These are phyloP conservation scores for Dioscorea zingiberensis DNA, from an alignment of 106 monocot genomes.

Conservation along the genomic window DNA sequence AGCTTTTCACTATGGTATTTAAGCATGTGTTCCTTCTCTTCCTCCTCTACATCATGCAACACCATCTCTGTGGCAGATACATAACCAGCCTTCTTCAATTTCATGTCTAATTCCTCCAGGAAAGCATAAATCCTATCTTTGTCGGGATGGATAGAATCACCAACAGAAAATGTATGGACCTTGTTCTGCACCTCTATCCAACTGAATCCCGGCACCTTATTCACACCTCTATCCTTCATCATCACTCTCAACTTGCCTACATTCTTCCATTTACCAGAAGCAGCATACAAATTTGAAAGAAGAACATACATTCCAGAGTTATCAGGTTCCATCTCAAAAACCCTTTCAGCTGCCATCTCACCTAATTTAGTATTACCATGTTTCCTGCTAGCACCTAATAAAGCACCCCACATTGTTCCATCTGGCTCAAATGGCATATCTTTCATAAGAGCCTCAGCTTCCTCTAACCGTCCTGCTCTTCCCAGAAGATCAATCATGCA, in stretches of 20 bases:
- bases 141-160: conserved; percentile 58
- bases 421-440: conserved; percentile 61
- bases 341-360: conserved; percentile 42
- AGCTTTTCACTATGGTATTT: conserved; percentile 75
- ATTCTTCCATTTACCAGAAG: conserved; percentile 48
- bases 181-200: conserved; percentile 70
- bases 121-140: conserved; percentile 54
- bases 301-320: conserved; percentile 80
- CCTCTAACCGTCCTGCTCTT: conserved; percentile 49
- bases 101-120: conserved; percentile 41
- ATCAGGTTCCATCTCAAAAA: conserved; percentile 68
- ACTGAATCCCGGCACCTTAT: conserved; percentile 66
- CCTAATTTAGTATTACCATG: conserved; percentile 46
- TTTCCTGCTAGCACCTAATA: conserved; percentile 63
- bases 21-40: conserved; percentile 71
- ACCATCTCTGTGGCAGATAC: conserved; percentile 49
- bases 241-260: conserved; percentile 43
- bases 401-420: conserved; percentile 77
- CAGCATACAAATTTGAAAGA: conserved; percentile 61
- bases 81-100: conserved; percentile 58
- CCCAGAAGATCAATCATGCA: conserved; percentile 84
- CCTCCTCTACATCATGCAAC: conserved; percentile 75
- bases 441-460: conserved; percentile 43
- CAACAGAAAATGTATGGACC: conserved; percentile 64
- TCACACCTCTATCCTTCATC: conserved; percentile 63